Conservation (phyloP, 306 rosid species). For the Cyamopsis tetragonoloba region DNA sequence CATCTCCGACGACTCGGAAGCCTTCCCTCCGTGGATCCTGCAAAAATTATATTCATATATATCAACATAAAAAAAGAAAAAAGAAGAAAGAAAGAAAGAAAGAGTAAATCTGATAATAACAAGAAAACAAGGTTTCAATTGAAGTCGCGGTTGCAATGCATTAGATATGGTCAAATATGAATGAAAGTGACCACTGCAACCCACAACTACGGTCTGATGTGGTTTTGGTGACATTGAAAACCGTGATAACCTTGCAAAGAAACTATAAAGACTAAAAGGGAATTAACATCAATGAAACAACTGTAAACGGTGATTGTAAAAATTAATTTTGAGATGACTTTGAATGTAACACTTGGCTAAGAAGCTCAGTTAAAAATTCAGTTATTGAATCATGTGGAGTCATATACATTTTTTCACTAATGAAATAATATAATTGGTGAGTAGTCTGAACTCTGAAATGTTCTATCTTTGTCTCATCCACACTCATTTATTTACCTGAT, state of each 20-base stretch:
- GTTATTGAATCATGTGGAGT: background rate
- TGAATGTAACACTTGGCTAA: background rate
- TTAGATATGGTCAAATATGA: too few species aligned
- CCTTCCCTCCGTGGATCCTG: constrained; percentile 31
- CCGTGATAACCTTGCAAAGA: background rate
- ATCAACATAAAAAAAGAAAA: too few species aligned
- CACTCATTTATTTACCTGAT: background rate
- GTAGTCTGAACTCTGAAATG: background rate
- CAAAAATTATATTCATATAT: constrained; percentile 8
- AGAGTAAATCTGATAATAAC: too few species aligned
- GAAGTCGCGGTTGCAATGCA: too few species aligned
- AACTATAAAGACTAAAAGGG: background rate
- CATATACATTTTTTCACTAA: background rate
- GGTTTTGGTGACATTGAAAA: too few species aligned
- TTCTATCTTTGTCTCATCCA: too few species aligned
- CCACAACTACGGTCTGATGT: too few species aligned
- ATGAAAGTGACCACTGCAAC: too few species aligned
- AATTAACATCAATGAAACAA: background rate
- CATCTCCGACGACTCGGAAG: constrained; percentile 36
- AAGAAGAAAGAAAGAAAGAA: too few species aligned
- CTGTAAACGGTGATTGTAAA: background rate
- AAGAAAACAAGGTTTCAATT: background rate
- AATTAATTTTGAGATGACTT: background rate
- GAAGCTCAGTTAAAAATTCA: background rate
- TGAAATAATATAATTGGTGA: background rate